Conservation (phyloP, 108 stramenopile species). For the Thalassiosira profunda region DNA sequence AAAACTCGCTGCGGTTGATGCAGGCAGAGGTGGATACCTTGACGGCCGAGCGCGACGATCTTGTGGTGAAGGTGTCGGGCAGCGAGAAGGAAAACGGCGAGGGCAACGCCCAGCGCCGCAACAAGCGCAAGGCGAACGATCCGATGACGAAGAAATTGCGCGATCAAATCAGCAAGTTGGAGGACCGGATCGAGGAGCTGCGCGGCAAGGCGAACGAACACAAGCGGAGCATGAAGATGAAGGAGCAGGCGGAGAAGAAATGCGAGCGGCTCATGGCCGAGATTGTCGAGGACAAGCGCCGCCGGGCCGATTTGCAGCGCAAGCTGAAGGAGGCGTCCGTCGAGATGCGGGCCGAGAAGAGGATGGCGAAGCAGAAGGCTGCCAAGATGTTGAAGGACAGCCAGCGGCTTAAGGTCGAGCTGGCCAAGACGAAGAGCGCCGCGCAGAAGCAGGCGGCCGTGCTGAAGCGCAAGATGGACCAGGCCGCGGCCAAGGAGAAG, state of each 20-base stretch:
- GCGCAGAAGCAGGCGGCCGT: slow-evolving; percentile 62
- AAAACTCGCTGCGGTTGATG: slow-evolving; percentile 47
- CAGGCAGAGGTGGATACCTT: slow-evolving; percentile 60
- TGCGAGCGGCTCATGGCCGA: slow-evolving; percentile 51
- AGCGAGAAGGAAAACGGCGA: slow-evolving; percentile 4
- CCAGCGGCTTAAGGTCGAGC: slow-evolving; percentile 59
- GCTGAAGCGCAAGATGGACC: slow-evolving; percentile 56
- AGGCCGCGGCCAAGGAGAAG: slow-evolving; percentile 44
- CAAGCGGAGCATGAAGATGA: slow-evolving; percentile 48
- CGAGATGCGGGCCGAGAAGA: slow-evolving; percentile 58
- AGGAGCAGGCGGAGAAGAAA: slow-evolving; percentile 61
- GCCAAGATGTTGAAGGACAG: slow-evolving; percentile 55
- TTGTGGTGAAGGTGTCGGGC: slow-evolving; percentile 27
- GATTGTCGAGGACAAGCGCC: slow-evolving; percentile 60
- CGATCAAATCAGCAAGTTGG: slow-evolving; percentile 37
- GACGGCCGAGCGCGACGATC: slow-evolving; percentile 39
- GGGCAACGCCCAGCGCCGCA: slow-evolving; percentile 21
- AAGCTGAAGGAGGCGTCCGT: slow-evolving; percentile 56
- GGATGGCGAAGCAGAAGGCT: slow-evolving; percentile 57
- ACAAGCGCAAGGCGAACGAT: slow-evolving; percentile 21
- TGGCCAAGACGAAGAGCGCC: slow-evolving; percentile 53
- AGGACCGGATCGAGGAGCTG: slow-evolving; percentile 53
- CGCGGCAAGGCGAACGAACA: slow-evolving; percentile 56
- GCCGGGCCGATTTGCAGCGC: slow-evolving; percentile 55
- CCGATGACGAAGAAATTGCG: slow-evolving; percentile 43